phyloP scores from a whole-genome alignment of 225 moss, liverwort and hornwort species.

The Thuidium tamariscinum region DNA sequence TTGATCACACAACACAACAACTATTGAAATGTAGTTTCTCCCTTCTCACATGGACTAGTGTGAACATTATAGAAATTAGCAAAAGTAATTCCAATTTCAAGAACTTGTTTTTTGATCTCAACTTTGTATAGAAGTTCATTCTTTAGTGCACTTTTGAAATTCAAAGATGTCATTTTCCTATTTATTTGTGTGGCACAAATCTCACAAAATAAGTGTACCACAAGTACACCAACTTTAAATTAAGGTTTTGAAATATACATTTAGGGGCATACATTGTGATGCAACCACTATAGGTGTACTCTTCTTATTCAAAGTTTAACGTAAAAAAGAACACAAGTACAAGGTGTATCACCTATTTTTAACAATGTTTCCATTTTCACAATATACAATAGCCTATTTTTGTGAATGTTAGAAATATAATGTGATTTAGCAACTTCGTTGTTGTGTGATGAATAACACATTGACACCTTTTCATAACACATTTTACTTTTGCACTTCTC shows the following conservation, averaged over 20 bases:
- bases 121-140: accelerated
- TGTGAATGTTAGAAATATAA: too few relatives aligned
- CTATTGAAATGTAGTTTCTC: neutral
- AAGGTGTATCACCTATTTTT: neutral
- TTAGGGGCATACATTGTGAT: accelerated
- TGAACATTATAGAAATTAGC: neutral
- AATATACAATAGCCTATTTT: too few relatives aligned
- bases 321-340: neutral
- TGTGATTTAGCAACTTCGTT: too few relatives aligned
- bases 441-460: too few relatives aligned
- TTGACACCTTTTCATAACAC: too few relatives aligned
- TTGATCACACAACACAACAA: accelerated
- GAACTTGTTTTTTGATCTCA: accelerated
- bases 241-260: too few relatives aligned
- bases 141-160: neutral
- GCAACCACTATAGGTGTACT: neutral
- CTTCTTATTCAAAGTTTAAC: neutral
- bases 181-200: neutral
- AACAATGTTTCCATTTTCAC: too few relatives aligned
- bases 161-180: neutral
- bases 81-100: neutral
- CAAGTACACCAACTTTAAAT: accelerated
- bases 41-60: neutral
- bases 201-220: accelerated
- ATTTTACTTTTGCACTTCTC: too few relatives aligned